These are phyloP conservation scores for Alternaria angustiovoidea DNA, from an alignment of 2,329 filamentous ascomycete species.

Conservation along the genomic window DNA sequence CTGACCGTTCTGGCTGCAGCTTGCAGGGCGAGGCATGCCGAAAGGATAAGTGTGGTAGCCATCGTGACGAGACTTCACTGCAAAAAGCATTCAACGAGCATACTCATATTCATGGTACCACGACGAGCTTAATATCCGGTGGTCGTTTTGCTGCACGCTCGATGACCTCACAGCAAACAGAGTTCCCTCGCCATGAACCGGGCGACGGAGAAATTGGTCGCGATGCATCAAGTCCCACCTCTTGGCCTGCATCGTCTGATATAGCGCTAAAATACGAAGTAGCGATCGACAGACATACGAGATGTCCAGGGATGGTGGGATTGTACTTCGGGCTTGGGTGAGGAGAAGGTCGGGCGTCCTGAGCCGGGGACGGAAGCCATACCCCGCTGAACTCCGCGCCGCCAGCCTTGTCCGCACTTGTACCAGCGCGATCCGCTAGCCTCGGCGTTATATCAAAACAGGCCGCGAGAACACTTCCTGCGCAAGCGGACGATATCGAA, in stretches of 20 bases:
- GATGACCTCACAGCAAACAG: neutral
- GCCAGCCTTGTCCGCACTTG: neutral
- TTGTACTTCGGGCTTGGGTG: slow-evolving; percentile 1
- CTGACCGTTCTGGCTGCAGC: slow-evolving; percentile 27
- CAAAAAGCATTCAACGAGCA: neutral
- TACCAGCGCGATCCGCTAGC: neutral
- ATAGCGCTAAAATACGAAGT: neutral
- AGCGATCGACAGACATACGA: slow-evolving; percentile 3
- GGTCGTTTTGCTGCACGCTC: neutral
- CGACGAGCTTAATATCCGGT: slow-evolving; percentile 1
- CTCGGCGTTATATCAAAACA: neutral
- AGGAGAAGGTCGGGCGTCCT: slow-evolving; percentile 7
- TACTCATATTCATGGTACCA: neutral
- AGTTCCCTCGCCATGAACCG: neutral
- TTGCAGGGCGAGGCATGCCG: slow-evolving; percentile 15
- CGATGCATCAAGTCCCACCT: slow-evolving; percentile 8
- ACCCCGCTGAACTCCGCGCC: neutral
- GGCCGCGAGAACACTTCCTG: neutral
- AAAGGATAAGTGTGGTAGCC: neutral
- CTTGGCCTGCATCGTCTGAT: slow-evolving; percentile 5
- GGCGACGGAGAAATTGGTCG: slow-evolving; percentile 14
- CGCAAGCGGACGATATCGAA: neutral
- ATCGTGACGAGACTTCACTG: neutral
- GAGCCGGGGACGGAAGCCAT: neutral
- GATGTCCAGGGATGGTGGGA: neutral